phyloP scores from a whole-genome alignment of 257 asterid species.

The Lantana camara region DNA sequence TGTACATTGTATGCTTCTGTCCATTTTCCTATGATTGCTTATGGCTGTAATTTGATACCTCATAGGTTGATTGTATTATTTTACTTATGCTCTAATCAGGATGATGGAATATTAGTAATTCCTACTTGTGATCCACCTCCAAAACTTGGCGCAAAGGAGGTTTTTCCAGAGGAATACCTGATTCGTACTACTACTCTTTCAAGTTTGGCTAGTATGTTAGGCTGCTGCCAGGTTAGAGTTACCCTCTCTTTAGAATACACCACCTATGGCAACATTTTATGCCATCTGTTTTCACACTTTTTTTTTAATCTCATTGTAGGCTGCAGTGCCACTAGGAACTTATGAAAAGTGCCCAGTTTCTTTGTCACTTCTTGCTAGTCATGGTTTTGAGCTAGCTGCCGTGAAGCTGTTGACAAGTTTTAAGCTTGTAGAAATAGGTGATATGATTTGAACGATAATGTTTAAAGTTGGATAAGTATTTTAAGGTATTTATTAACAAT shows the following conservation, averaged over 20 bases:
- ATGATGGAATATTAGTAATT: constrained; percentile 82
- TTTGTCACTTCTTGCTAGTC: constrained; percentile 80
- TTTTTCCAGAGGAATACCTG: constrained; percentile 57
- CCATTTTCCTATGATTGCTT: too few species aligned
- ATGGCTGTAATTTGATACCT: too few species aligned
- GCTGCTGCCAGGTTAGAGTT: constrained; percentile 90
- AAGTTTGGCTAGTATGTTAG: constrained; percentile 93
- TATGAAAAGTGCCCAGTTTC: constrained; percentile 86
- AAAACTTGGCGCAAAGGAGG: constrained; percentile 80
- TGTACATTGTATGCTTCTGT: too few species aligned
- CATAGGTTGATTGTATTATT: too few species aligned
- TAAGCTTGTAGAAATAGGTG: too few species aligned
- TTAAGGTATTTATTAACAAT: too few species aligned
- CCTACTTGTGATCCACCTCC: constrained; percentile 88
- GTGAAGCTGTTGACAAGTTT: too few species aligned
- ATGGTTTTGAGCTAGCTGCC: too few species aligned
- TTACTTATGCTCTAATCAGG: constrained; percentile 54
- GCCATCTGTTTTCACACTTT: not conserved
- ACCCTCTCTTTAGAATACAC: constrained; percentile 20
- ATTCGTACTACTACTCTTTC: constrained; percentile 57
- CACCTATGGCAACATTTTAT: not conserved
- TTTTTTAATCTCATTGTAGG: constrained; percentile 48
- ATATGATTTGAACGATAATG: too few species aligned
- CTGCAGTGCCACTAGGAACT: constrained; percentile 74
- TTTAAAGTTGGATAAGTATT: too few species aligned